These are phyloP conservation scores for Mucor irregularis DNA, from an alignment of 371 early-diverging fungal genomes.

Conservation along the genomic window DNA sequence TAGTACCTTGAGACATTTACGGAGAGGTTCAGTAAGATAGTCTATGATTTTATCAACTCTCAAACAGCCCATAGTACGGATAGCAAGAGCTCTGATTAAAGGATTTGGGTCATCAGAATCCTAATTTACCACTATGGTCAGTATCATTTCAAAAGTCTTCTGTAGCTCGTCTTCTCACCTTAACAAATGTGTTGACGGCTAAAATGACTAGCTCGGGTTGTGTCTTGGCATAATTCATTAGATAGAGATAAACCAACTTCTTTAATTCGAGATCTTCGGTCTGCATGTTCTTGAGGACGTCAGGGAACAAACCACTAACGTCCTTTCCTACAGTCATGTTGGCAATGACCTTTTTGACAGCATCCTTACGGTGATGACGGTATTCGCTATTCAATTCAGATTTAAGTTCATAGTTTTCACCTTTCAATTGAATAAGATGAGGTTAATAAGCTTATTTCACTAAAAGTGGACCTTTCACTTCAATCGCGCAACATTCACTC, in stretches of 20 bases:
- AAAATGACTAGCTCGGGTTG: slow-evolving; percentile 97
- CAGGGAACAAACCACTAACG: slow-evolving; percentile 85
- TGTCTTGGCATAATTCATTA: slow-evolving; percentile 93
- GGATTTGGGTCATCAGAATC: slow-evolving; percentile 95
- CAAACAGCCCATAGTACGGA: slow-evolving; percentile 96
- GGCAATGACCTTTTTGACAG: slow-evolving; percentile 96
- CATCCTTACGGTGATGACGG: slow-evolving; percentile 92
- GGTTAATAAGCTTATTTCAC: background rate
- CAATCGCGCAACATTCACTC: background rate
- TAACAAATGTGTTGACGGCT: slow-evolving; percentile 96
- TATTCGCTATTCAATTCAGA: slow-evolving; percentile 96
- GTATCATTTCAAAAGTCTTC: background rate
- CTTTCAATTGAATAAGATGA: slow-evolving; percentile 46
- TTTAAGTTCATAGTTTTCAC: slow-evolving; percentile 95
- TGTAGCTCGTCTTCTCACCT: slow-evolving; percentile 50
- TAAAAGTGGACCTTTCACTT: background rate
- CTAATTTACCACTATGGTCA: too few species aligned
- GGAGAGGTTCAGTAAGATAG: slow-evolving; percentile 79
- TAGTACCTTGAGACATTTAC: slow-evolving; percentile 69
- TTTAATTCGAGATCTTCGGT: slow-evolving; percentile 96
- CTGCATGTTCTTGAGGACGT: slow-evolving; percentile 98
- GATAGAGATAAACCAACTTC: slow-evolving; percentile 91
- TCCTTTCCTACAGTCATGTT: slow-evolving; percentile 91
- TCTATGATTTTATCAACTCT: slow-evolving; percentile 95
- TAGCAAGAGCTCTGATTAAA: slow-evolving; percentile 94